Conservation (phyloP, 345 rosid genomes). For the Turnera subulata region DNA sequence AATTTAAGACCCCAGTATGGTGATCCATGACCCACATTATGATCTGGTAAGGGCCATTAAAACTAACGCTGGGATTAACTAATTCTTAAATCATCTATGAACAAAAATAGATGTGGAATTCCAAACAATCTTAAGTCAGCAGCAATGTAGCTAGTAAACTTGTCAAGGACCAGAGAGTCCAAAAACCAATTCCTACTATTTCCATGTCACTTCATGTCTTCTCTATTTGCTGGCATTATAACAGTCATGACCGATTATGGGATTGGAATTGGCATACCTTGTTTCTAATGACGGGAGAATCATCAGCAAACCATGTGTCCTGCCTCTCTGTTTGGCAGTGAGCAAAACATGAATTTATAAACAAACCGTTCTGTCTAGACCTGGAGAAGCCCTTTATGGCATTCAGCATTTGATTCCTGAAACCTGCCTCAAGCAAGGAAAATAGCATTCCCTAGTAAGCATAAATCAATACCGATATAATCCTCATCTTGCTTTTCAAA, state of each 20-base stretch:
- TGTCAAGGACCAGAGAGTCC: no score
- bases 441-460: background rate
- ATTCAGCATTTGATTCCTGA: conserved; percentile 78
- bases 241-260: background rate
- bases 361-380: conserved; percentile 69
- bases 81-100: no score
- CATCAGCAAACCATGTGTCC: conserved; percentile 88
- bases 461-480: no score
- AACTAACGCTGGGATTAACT: no score
- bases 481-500: background rate
- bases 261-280: conserved; percentile 46
- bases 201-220: background rate
- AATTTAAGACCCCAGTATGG: no score
- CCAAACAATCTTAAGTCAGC: no score
- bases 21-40: no score
- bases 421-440: conserved; percentile 39
- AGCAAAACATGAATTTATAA: conserved; percentile 91
- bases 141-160: no score
- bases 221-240: background rate
- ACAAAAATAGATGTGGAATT: no score
- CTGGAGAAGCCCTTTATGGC: conserved; percentile 55
- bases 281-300: conserved; percentile 68
- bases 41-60: no score
- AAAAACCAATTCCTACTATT: background rate
- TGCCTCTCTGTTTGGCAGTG: conserved; percentile 97